phyloP scores from a whole-genome alignment of 441 rosid species.

The Croton setiger region DNA sequence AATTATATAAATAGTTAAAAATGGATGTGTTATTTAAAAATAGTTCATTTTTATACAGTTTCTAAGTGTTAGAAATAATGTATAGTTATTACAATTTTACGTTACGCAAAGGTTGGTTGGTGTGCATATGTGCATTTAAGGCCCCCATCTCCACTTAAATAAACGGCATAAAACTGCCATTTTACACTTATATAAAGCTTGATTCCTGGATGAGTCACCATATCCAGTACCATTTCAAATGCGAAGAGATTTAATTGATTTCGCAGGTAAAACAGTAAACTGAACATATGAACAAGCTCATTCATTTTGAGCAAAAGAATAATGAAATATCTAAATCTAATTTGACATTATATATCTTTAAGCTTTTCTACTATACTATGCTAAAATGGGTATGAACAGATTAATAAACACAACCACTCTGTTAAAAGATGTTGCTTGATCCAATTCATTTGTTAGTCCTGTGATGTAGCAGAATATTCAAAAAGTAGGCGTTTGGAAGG shows the following conservation, averaged over 20 bases:
- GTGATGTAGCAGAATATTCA: slow-evolving; percentile 90
- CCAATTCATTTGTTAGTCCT: slow-evolving; percentile 42
- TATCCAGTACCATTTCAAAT: too few relatives aligned
- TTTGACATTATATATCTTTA: slow-evolving; percentile 8
- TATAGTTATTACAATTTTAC: too few relatives aligned
- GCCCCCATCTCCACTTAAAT: too few relatives aligned
- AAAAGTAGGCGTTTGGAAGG: slow-evolving; percentile 90
- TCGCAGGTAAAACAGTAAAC: neutral
- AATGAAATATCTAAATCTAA: slow-evolving; percentile 15
- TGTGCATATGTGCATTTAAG: too few relatives aligned
- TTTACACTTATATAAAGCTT: too few relatives aligned
- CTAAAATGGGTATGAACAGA: slow-evolving; percentile 2
- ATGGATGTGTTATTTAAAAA: too few relatives aligned
- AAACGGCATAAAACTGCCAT: too few relatives aligned
- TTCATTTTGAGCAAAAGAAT: slow-evolving; percentile 38
- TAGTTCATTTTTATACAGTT: too few relatives aligned
- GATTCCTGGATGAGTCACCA: too few relatives aligned
- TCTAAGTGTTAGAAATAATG: too few relatives aligned
- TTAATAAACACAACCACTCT: neutral
- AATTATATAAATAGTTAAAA: too few relatives aligned
- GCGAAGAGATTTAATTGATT: neutral
- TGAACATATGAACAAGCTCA: slow-evolving; percentile 22
- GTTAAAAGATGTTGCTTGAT: neutral
- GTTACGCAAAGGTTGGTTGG: too few relatives aligned
- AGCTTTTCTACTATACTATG: neutral